Percentiles rank a stretch among this genome's conserved stretches.
Evolutionary conservation across 2,329 filamentous ascomycete genomes (phyloP).

Genomic region (Penicillium sp.): DNA sequence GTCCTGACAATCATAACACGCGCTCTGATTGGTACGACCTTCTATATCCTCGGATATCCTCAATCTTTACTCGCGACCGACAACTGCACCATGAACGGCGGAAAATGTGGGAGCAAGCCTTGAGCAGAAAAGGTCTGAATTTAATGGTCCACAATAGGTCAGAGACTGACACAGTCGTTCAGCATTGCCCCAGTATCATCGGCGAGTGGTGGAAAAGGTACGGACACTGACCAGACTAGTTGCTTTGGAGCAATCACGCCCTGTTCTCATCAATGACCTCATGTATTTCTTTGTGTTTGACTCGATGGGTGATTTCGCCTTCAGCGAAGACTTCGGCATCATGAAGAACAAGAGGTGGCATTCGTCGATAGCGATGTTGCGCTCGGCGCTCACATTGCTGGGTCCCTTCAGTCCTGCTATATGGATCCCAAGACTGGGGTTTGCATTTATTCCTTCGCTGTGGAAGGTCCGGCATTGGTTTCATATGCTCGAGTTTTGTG

Average conservation of each 20-base stretch:
- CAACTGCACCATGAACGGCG: slow-evolving; percentile 4
- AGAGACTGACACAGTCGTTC: not conserved
- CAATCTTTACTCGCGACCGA: slow-evolving; percentile 8
- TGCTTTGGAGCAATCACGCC: not conserved
- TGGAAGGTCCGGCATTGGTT: slow-evolving; percentile 9
- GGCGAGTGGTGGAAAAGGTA: not conserved
- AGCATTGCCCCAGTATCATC: not conserved
- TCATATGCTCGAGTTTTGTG: slow-evolving; percentile 11
- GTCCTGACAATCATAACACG: slow-evolving; percentile 1
- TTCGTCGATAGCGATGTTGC: slow-evolving; percentile 11
- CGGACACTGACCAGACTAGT: not conserved
- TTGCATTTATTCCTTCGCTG: slow-evolving; percentile 3
- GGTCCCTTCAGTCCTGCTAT: slow-evolving; percentile 13
- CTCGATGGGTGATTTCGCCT: slow-evolving; percentile 39
- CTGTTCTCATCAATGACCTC: slow-evolving; percentile 5
- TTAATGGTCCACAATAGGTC: accelerated
- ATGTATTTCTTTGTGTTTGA: slow-evolving; percentile 32
- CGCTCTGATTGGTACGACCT: slow-evolving; percentile 12
- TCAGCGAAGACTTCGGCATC: slow-evolving; percentile 33
- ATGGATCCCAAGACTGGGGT: slow-evolving; percentile 22
- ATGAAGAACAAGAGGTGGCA: slow-evolving; percentile 17
- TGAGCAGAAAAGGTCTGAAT: not conserved
- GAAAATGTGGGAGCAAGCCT: slow-evolving; percentile 8
- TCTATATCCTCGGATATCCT: slow-evolving; percentile 6
- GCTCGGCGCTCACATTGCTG: slow-evolving; percentile 11